phyloP scores from a whole-genome alignment of 2,329 filamentous ascomycete genomes.

The Dichotomopilus funicola region DNA sequence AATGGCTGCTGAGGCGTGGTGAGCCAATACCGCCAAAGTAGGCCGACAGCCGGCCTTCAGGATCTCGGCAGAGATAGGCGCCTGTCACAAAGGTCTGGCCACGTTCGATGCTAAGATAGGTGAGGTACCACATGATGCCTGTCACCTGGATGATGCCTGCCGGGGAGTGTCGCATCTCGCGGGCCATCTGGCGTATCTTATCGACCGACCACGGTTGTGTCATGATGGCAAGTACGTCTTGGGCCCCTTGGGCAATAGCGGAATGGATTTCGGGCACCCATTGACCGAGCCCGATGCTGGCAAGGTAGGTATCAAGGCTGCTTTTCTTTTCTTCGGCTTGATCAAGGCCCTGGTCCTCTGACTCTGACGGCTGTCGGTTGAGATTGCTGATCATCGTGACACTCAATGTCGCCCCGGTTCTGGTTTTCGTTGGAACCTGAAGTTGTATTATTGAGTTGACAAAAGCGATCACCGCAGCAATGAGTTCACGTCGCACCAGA shows the following conservation, averaged over 20 bases:
- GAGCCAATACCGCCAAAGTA: neutral
- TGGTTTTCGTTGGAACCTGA: neutral
- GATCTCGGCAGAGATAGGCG: neutral
- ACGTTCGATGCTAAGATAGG: neutral
- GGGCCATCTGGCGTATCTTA: neutral
- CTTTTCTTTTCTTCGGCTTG: neutral
- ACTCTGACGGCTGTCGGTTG: neutral
- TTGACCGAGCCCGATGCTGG: neutral
- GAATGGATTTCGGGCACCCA: neutral
- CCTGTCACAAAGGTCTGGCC: neutral
- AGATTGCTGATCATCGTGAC: neutral
- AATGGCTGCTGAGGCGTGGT: neutral
- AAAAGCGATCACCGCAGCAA: neutral
- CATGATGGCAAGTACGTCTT: neutral
- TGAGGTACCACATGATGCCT: neutral
- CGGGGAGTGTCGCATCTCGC: neutral
- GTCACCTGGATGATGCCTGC: neutral
- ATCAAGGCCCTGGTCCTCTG: neutral
- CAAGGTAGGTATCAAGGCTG: neutral
- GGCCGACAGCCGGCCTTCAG: neutral
- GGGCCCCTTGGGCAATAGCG: neutral
- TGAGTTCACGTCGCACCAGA: neutral
- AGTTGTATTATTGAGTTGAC: neutral
- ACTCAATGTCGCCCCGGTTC: neutral
- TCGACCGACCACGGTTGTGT: neutral